Base-by-base conservation (phyloP, 352 stramenopile genomes). In the Phytopythium oedochilum region DNA sequence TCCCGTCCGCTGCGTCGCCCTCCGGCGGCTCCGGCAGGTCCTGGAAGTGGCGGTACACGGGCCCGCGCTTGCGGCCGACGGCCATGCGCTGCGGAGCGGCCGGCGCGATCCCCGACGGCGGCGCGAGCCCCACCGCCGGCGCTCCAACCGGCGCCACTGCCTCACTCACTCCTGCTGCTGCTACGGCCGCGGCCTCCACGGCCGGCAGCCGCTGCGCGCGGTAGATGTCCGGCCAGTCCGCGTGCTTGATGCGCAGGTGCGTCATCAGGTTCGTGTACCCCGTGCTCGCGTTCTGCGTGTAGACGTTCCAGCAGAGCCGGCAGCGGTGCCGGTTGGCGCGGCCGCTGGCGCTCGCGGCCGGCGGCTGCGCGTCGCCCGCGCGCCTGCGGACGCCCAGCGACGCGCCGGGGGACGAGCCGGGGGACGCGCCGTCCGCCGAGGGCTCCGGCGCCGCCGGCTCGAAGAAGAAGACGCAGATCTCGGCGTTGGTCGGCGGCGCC, bases 261-360 rank as follows among this genome's bases (percentile, higher is more conserved):
- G 68, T 73, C 47, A 76, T 54, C 7, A 76, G 55, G 36, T 76
- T 76, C 6, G 68, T 73, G 44, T 76, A 76, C 25, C 68, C 68
- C 3, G 68, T 73, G 31, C 56, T 68, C 11, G 54, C 48, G 12
- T 60, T 67, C 38, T 76, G 64, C 1, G 61, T 63, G 42, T 76
- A 76, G 12, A 61, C 38, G 20, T 76, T 64, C 11, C 45, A n/a
- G 49, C 68, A 76, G 47, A 71, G 18, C 29, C 66, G 66, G 50
- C 68, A 76, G 25, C 58, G 55, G 35, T 76, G 68, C 32, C 64
- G 68, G 40, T 66, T 71, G 39, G 63, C 45, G n/a, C 43, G 51
- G 12, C 60, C 53, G 32, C 34, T 45, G 34, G 49, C 14, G 22
- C 17, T 36, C 32, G 35, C 17, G 4, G 31, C 10, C 32, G 49